phyloP scores from a whole-genome alignment of 176 grass and related monocot genomes.

The bread wheat (Triticum aestivum) region IWGSC_CS_RefSeq_v2.1 NC_057803.1:583772030-583772529 shows the following conservation, averaged over 20 bases:
- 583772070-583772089: background rate
- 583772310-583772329: background rate
- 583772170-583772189: background rate
- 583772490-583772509: background rate
- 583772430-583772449: background rate
- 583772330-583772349: background rate
- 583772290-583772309: background rate
- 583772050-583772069: background rate
- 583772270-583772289: background rate
- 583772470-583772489: background rate
- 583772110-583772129: conserved; percentile 2
- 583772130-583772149: background rate
- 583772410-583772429: background rate
- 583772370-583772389: background rate
- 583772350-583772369: background rate
- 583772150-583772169: background rate
- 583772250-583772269: background rate
- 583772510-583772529: background rate
- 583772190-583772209: background rate
- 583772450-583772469: background rate
- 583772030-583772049: background rate
- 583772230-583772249: background rate
- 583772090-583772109: background rate
- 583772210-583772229: background rate
- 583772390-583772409: background rate